phyloP scores from a whole-genome alignment of 2,329 filamentous ascomycete species.

The Aspergillus versicolor region DNA sequence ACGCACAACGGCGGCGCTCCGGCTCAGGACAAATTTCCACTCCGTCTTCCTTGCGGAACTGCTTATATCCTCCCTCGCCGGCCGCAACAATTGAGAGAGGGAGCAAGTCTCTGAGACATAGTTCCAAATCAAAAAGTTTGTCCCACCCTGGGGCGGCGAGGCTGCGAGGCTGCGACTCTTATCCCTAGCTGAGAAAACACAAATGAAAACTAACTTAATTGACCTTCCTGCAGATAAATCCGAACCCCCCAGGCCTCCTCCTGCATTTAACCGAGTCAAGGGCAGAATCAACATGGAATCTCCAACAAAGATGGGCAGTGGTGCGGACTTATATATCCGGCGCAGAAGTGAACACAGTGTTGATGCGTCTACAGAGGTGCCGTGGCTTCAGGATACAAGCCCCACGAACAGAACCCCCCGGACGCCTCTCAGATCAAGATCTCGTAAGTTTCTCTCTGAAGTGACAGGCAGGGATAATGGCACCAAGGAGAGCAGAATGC shows the following conservation, averaged over 20 bases:
- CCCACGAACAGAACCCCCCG: slow-evolving; percentile 21
- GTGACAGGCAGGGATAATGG: neutral
- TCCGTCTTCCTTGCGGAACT: slow-evolving; percentile 23
- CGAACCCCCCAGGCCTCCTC: slow-evolving; percentile 29
- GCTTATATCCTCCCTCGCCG: slow-evolving; percentile 27
- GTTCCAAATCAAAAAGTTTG: slow-evolving; percentile 24
- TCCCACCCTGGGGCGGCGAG: slow-evolving; percentile 1
- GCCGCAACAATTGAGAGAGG: slow-evolving; percentile 17
- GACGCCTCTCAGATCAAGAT: slow-evolving; percentile 24
- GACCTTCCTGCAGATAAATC: slow-evolving; percentile 18
- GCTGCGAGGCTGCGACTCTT: neutral
- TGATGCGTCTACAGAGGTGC: slow-evolving; percentile 23
- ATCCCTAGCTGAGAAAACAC: slow-evolving; percentile 4
- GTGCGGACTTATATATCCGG: slow-evolving; percentile 13
- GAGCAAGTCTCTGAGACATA: slow-evolving; percentile 20
- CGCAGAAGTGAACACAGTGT: neutral
- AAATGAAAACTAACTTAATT: slow-evolving; percentile 17
- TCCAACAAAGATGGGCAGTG: slow-evolving; percentile 23
- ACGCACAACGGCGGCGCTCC: slow-evolving; percentile 25
- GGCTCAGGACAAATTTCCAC: slow-evolving; percentile 23
- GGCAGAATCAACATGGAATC: slow-evolving; percentile 32
- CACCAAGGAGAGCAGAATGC: neutral
- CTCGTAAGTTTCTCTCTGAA: slow-evolving; percentile 19
- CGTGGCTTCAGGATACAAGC: slow-evolving; percentile 32
- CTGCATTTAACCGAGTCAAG: slow-evolving; percentile 33